Percentiles rank a stretch among this genome's conserved stretches.
Conservation (phyloP, 169 alveolate species). For the Eimeria maxima region DNA sequence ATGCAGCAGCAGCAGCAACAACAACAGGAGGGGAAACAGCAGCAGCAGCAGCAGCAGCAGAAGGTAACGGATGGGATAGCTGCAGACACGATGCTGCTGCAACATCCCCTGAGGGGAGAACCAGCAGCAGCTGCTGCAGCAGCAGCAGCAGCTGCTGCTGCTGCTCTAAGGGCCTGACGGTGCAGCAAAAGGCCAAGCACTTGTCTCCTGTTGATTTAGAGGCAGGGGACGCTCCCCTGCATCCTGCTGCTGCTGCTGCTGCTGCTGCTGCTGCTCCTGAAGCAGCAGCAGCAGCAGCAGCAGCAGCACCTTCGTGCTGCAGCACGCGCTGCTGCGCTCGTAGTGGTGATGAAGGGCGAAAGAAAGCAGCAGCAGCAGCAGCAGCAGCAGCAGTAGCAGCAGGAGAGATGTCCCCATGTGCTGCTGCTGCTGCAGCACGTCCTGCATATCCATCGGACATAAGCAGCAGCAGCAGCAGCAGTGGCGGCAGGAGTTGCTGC, state of each 20-base stretch:
- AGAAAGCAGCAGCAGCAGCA: not conserved
- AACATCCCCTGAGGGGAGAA: too few species aligned
- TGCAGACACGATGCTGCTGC: too few species aligned
- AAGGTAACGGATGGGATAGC: not conserved
- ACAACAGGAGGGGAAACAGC: too few species aligned
- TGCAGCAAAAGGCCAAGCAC: too few species aligned
- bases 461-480: not conserved
- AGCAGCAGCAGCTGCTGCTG: not conserved
- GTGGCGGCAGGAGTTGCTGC: too few species aligned
- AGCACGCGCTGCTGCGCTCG: constrained; percentile 30
- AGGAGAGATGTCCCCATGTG: too few species aligned
- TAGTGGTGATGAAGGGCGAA: not conserved
- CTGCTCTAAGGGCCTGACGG: too few species aligned
- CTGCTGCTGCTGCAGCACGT: constrained; percentile 15
- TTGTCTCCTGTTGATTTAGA: not conserved
- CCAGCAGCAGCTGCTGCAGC: too few species aligned
- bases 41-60: too few species aligned
- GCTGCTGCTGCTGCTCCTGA: not conserved
- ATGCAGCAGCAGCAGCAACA: constrained; percentile 11
- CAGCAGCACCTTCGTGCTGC: constrained; percentile 32
- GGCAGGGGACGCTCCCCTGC: not conserved
- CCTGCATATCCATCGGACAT: too few species aligned
- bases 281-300: too few species aligned
- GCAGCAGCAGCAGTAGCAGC: constrained; percentile 20
- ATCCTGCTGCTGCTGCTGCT: constrained; percentile 17